phyloP scores from a whole-genome alignment of 2,329 filamentous ascomycete species.

The Neofusicoccum sp. region DNA sequence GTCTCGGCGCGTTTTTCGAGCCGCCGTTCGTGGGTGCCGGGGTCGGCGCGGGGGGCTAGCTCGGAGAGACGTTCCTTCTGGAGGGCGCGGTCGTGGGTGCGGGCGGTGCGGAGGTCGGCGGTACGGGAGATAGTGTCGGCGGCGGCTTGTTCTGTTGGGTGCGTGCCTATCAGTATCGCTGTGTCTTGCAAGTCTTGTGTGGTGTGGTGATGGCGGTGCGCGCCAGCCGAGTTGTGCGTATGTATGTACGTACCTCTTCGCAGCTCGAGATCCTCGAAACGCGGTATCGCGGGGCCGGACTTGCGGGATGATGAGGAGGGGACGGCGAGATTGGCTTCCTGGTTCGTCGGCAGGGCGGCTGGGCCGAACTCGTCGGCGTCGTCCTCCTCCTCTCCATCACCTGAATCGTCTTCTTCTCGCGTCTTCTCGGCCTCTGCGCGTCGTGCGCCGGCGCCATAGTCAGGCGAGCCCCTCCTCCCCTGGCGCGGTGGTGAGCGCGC shows the following conservation, averaged over 20 bases:
- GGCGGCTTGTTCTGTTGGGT: conserved; percentile 48
- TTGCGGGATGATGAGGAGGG: not conserved
- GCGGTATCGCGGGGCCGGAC: conserved; percentile 67
- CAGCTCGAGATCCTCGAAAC: conserved; percentile 71
- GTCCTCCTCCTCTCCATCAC: conserved; percentile 55
- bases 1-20: conserved; percentile 81
- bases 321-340: not conserved
- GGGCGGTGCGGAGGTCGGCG: conserved; percentile 61
- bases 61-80: conserved; percentile 80
- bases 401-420: not conserved
- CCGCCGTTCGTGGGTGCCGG: conserved; percentile 78
- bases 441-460: not conserved
- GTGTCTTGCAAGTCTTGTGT: too few relatives aligned
- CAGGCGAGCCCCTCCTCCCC: not conserved
- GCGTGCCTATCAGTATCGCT: too few relatives aligned
- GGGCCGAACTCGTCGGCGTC: conserved; percentile 65
- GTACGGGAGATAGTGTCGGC: conserved; percentile 50
- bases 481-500: conserved; percentile 19
- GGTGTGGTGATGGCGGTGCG: too few relatives aligned
- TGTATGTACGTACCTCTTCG: conserved; percentile 52
- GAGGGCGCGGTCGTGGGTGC: conserved; percentile 64
- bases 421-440: not conserved
- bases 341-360: conserved; percentile 41
- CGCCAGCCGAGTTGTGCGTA: too few relatives aligned
- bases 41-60: conserved; percentile 76